Conservation (phyloP, 2,329 filamentous ascomycete species). For the Paecilomyces formosus region DNA sequence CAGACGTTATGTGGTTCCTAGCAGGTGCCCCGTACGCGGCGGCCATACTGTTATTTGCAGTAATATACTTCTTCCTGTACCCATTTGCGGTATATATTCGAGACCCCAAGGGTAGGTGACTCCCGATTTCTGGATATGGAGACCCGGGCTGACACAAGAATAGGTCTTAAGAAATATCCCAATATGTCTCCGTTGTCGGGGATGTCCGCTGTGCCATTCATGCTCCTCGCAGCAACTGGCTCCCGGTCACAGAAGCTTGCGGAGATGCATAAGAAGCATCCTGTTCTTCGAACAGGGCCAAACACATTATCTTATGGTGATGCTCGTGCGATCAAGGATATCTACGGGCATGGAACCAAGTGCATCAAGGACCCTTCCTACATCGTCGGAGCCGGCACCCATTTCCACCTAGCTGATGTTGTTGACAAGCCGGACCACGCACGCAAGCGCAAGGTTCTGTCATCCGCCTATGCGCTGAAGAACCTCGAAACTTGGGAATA, state of each 20-base stretch:
- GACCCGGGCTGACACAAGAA: neutral
- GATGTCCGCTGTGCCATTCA: constrained; percentile 41
- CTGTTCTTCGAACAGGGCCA: constrained; percentile 40
- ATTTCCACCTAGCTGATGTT: constrained; percentile 48
- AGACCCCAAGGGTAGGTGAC: constrained; percentile 17
- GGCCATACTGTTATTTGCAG: constrained; percentile 11
- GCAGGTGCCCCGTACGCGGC: constrained; percentile 16
- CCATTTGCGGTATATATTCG: constrained; percentile 20
- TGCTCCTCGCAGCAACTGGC: constrained; percentile 36
- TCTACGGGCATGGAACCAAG: constrained; percentile 45
- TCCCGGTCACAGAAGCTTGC: constrained; percentile 37
- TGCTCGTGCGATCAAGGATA: constrained; percentile 42
- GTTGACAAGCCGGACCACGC: constrained; percentile 46
- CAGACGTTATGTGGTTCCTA: constrained; percentile 12
- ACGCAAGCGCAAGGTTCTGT: constrained; percentile 45
- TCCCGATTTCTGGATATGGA: neutral
- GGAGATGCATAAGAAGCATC: constrained; percentile 40
- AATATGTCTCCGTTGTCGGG: constrained; percentile 38
- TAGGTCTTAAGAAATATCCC: constrained; percentile 42
- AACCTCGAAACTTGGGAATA: constrained; percentile 50
- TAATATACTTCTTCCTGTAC: constrained; percentile 17
- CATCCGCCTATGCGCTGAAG: constrained; percentile 46
- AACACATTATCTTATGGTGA: constrained; percentile 39
- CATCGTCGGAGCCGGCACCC: constrained; percentile 37
- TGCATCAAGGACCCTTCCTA: constrained; percentile 47